A percentile compares a stretch with the other conserved stretches of the same genome.
Conservation (phyloP, 805 yeast species). For the Wickerhamiella dianesei region DNA sequence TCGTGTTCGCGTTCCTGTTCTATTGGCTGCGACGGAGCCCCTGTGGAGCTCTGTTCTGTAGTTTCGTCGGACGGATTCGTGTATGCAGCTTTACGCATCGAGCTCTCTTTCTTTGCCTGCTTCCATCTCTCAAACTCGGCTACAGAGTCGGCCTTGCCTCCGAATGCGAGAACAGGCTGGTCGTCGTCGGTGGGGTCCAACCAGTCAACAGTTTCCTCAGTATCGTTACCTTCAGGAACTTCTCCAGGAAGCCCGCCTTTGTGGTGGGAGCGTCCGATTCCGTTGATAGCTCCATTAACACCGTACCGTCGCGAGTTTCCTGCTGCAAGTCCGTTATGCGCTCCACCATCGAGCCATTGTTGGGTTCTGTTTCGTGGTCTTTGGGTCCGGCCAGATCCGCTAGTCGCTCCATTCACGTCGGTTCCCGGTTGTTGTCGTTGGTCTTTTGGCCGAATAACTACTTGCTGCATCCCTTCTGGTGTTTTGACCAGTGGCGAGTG, state of each 20-base stretch:
- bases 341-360: not conserved
- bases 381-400: not conserved
- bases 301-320: not conserved
- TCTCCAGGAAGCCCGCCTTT: not conserved
- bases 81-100: conserved; percentile 2
- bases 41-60: not conserved
- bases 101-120: conserved; percentile 5
- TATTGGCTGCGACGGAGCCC: no score
- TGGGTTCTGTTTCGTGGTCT: not conserved
- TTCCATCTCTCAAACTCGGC: conserved; percentile 22
- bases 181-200: conserved; percentile 9
- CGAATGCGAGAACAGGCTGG: conserved; percentile 4
- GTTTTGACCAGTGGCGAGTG: conserved; percentile 18
- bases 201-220: conserved; percentile 12
- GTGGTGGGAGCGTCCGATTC: not conserved
- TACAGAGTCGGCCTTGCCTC: conserved; percentile 7
- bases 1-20: no score
- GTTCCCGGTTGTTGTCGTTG: not conserved
- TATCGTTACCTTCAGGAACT: conserved; percentile 1
- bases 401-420: conserved; percentile 1
- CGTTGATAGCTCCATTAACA: not conserved
- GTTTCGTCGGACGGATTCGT: conserved; percentile 3
- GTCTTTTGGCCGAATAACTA: conserved; percentile 3
- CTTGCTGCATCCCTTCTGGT: conserved; percentile 10
- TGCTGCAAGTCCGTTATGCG: not conserved